Base-by-base conservation (phyloP, 805 yeast genomes). In the Lachancea sp. region DNA sequence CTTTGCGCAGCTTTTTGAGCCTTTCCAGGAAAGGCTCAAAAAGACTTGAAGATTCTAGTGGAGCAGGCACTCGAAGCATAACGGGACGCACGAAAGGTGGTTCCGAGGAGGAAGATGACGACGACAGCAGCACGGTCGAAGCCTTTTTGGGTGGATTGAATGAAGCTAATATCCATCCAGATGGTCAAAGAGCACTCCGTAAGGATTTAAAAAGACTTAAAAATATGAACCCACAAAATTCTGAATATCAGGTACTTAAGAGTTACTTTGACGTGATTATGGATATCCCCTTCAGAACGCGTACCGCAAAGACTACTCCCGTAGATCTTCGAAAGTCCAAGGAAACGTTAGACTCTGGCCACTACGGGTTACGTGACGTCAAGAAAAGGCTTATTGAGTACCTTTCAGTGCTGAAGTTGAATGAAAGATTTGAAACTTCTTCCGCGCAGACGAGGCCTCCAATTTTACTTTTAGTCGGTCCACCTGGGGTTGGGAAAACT, bases 401-500 rank as follows among this genome's bases (percentile, higher is more conserved):
- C 56, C 65, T 87, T 22, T 87, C 92, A 4, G 88, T 87, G 5
- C 63, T 85, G 47, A 82, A 83, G 46, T 68, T 88, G 30, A 60
- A 61, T 17, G 54, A 52, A 23, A 40, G 40, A 13, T 48, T 49
- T 22, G 47, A 39, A 26, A 18, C 9, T 9, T 8, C 22, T n/a
- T 30, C 12, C 24, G 21, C 29, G 36, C 24, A 19, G 32, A 15
- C 61, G 3, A 70, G 67, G 53, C 75, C 94, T 1, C 96, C 96
- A 5, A 86, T 87, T 32, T 61, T 87, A 30, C 68, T 87, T 60
- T 70, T 87, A 42, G 86, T 85, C 5, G 96, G 96, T 0, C 96
- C 96, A 8, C 96, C 96, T 0, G 96, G 96, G 26, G 92, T 86
- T 11, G 96, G 96, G 21, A 87, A 87, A 59, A 87, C 96, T 0